Percentiles rank a stretch among this genome's conserved stretches.
Conservation (phyloP, 2,329 filamentous ascomycete genomes). For the Monosporascus sp. region DNA sequence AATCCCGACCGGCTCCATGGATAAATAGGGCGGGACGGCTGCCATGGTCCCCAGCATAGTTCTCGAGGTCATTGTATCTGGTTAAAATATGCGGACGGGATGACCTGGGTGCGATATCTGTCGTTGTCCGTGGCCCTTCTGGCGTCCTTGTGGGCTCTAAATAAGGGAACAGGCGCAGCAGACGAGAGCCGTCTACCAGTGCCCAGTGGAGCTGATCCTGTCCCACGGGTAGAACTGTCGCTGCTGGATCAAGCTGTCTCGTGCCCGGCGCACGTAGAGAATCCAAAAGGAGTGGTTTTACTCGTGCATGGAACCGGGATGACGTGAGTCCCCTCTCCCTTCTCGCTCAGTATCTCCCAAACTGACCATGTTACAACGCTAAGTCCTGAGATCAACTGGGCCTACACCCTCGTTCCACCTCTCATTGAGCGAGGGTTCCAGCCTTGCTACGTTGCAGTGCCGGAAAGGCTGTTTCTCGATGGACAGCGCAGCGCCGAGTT, state of each 20-base stretch:
- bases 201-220: slow-evolving; percentile 1
- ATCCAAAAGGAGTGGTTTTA: background rate
- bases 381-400: slow-evolving; percentile 1
- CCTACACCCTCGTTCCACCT: background rate
- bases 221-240: background rate
- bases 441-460: background rate
- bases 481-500: slow-evolving; percentile 1
- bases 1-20: background rate
- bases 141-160: background rate
- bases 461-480: background rate
- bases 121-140: background rate
- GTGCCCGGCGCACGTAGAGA: background rate
- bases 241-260: background rate
- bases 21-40: background rate
- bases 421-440: slow-evolving; percentile 1
- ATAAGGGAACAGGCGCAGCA: background rate
- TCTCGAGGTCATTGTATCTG: background rate
- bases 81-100: background rate
- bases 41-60: too few relatives aligned
- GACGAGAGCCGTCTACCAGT: background rate
- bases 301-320: slow-evolving; percentile 2
- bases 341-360: background rate
- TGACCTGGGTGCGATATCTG: background rate
- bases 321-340: background rate
- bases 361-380: background rate